Percentiles rank a stretch among this genome's conserved stretches.
These are phyloP conservation scores for Aspergillus ustus DNA, from an alignment of 2,329 filamentous ascomycete genomes.

Conservation along the genomic window DNA sequence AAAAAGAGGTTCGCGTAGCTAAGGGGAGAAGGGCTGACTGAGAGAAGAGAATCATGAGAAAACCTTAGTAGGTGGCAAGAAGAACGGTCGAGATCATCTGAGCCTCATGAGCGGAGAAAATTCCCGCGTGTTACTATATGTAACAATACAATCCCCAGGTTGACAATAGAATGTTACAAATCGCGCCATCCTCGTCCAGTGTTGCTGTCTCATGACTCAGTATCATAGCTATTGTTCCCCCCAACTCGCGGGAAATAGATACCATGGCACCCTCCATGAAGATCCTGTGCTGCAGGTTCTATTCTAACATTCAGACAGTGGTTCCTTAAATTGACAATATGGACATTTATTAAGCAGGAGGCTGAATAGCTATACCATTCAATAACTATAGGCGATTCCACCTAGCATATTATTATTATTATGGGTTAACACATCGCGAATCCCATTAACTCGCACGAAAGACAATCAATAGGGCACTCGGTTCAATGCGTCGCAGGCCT, in stretches of 20 bases:
- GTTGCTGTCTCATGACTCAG: no score
- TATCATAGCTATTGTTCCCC: no score
- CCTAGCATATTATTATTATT: neutral
- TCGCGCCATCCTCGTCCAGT: no score
- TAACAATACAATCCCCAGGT: no score
- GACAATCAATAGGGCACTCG: neutral
- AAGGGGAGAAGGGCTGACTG: neutral
- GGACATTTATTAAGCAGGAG: neutral
- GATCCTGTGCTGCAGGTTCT: neutral
- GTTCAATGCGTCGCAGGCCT: neutral
- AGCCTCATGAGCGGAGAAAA: neutral
- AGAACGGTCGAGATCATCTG: neutral
- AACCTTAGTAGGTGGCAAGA: neutral
- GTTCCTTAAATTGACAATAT: neutral
- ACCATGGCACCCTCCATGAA: no score
- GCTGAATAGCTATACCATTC: neutral
- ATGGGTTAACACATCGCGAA: neutral
- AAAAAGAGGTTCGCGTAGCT: neutral
- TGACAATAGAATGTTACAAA: no score
- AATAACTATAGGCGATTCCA: neutral
- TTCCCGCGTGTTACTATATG: no score
- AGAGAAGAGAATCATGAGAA: neutral
- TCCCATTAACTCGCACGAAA: neutral
- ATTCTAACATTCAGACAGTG: neutral
- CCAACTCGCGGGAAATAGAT: no score